Evolutionary conservation across 805 yeast genomes (phyloP).

Genomic region (Ogataea chonburiensis): DNA sequence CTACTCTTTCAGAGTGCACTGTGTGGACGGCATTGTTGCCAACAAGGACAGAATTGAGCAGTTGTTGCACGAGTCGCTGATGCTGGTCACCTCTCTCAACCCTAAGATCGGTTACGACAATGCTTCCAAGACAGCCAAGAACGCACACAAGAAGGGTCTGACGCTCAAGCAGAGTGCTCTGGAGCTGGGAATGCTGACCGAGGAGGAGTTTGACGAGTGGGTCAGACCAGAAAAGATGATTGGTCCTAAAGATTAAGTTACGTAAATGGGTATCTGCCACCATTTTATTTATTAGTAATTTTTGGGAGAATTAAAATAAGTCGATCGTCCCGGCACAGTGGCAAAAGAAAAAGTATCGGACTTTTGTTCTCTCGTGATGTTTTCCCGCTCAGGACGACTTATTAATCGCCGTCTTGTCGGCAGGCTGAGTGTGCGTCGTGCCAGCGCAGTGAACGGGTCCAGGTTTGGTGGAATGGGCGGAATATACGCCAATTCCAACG

Average conservation of each 20-base stretch:
- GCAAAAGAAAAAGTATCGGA: constrained; percentile 11
- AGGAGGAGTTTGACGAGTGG: constrained; percentile 92
- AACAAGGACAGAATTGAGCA: constrained; percentile 84
- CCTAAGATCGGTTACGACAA: constrained; percentile 98
- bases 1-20: constrained; percentile 86
- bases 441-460: constrained; percentile 14
- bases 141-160: constrained; percentile 96
- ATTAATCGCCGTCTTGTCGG: constrained; percentile 6
- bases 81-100: constrained; percentile 98
- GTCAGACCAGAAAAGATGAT: constrained; percentile 98
- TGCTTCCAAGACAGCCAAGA: constrained; percentile 97
- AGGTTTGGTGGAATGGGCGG: constrained; percentile 14
- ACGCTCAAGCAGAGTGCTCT: constrained; percentile 93
- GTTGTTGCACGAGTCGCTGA: constrained; percentile 87
- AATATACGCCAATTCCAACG: background rate
- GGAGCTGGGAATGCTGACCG: constrained; percentile 80
- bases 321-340: constrained; percentile 8
- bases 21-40: constrained; percentile 93
- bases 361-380: constrained; percentile 14
- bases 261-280: constrained; percentile 1
- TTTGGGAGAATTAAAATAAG: too few species aligned
- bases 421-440: constrained; percentile 12
- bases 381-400: constrained; percentile 19
- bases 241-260: constrained; percentile 68
- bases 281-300: background rate